Evolutionary conservation across 1,284 basidiomycete genomes (phyloP).

Genomic region (Apiotrichum sp.): DNA sequence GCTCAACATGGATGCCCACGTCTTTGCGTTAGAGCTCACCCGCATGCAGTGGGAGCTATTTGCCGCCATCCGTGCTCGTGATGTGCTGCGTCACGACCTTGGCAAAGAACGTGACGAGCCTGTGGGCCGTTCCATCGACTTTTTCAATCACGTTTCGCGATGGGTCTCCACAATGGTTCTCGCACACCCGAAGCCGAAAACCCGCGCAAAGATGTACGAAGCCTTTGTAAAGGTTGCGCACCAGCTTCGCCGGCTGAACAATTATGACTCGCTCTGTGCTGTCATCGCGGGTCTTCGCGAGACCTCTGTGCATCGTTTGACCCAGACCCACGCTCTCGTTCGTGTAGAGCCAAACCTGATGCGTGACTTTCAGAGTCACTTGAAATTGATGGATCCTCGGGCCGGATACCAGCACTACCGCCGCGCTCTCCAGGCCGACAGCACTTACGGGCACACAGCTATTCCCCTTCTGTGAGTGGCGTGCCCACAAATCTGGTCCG

Average conservation of each 20-base stretch:
- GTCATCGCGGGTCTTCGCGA: slow-evolving; percentile 43
- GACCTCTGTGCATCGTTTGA: slow-evolving; percentile 41
- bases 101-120: slow-evolving; percentile 42
- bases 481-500: no score
- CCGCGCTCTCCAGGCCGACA: slow-evolving; percentile 35
- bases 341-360: slow-evolving; percentile 19
- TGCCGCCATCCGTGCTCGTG: slow-evolving; percentile 37
- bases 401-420: slow-evolving; percentile 40
- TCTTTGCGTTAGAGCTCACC: slow-evolving; percentile 44
- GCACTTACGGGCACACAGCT: slow-evolving; percentile 32
- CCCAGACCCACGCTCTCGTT: slow-evolving; percentile 33
- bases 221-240: slow-evolving; percentile 39
- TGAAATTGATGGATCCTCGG: slow-evolving; percentile 42
- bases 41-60: slow-evolving; percentile 45
- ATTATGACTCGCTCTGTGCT: slow-evolving; percentile 45
- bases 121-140: slow-evolving; percentile 36
- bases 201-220: slow-evolving; percentile 43
- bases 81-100: slow-evolving; percentile 43
- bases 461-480: slow-evolving; percentile 43
- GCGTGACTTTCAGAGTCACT: slow-evolving; percentile 36
- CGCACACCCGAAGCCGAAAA: slow-evolving; percentile 40
- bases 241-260: slow-evolving; percentile 43
- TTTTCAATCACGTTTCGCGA: slow-evolving; percentile 46
- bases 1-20: slow-evolving; percentile 26
- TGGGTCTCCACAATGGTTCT: slow-evolving; percentile 46